Evolutionary conservation across 2,329 filamentous ascomycete genomes (phyloP), one percentile per base, ranked within the genome.

Genomic region (Aspergillus carbonarius): DNA sequence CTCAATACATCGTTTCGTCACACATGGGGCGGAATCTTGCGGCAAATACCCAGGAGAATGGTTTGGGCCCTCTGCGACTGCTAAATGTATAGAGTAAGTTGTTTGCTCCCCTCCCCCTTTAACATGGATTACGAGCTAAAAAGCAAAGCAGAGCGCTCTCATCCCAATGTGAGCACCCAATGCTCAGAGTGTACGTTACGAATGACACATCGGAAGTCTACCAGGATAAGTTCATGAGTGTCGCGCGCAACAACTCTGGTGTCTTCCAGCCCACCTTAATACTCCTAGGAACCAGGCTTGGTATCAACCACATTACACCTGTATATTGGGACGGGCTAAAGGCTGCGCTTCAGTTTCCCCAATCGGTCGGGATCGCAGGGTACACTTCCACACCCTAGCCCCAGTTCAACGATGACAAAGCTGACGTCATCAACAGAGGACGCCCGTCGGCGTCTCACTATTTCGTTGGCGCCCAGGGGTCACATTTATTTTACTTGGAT

Each of bases 51-150:
- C 95, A 0, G 95, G 95, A 37, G 92, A 98, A 76, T 99, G 95
- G 95, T 99, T 99, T 76, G 95, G 95, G 0, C 95, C 95, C n/a
- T 97, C 92, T 17, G 95, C 95, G 6, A 96, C 95, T 9, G 93
- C 95, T 48, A 87, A 89, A 57, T 98, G 95, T 74, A 97, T 99
- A 65, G 89, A 95, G 92, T 96, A 79, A 74, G 89, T 77, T 47
- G 3, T 34, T 34, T 47, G 23, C 20, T 17, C 25, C 4, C 66
- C 15, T 12, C 18, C 32, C 20, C 32, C n/a, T n/a, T n/a, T n/a
- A n/a, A n/a, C n/a, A 52, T 25, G 6, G 10, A 32, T 18, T 6
- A 15, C 20, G 60, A 61, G 54, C 63, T 64, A 12, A 59, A 50
- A 34, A 54, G 27, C 25, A 35, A 52, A 52, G 37, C 60, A 96